phyloP scores from a whole-genome alignment of 768 basidiomycete genomes.

The Mycena haematopus region DNA sequence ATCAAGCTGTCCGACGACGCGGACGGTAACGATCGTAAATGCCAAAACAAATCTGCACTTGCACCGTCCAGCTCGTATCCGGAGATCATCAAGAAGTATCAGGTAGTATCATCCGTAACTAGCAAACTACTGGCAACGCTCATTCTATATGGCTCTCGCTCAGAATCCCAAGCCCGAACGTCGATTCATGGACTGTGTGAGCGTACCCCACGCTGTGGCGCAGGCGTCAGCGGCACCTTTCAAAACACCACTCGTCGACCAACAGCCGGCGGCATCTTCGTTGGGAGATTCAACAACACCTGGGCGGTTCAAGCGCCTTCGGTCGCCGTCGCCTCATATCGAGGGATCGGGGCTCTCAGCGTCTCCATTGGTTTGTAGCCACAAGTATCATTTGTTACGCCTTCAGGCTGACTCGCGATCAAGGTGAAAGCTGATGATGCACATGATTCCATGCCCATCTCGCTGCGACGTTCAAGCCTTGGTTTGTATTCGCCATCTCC shows the following conservation, averaged over 20 bases:
- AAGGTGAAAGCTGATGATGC: background rate
- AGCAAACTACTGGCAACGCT: no score
- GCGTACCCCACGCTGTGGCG: background rate
- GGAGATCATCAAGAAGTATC: background rate
- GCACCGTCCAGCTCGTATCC: no score
- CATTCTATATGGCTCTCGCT: background rate
- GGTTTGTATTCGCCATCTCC: no score
- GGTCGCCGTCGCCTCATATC: constrained; percentile 1
- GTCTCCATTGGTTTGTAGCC: background rate
- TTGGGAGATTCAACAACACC: background rate
- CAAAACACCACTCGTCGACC: no score
- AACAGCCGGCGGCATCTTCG: background rate
- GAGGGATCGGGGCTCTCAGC: background rate
- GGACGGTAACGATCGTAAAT: no score
- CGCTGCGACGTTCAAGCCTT: no score
- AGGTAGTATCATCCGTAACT: background rate
- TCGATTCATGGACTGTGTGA: constrained; percentile 9
- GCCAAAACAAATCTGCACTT: no score
- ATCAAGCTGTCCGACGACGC: no score
- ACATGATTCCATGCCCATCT: background rate
- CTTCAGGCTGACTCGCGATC: background rate
- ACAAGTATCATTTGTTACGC: no score
- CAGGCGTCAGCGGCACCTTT: background rate
- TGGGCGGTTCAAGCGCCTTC: constrained; percentile 10
- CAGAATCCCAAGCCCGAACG: background rate